Percentiles rank a stretch among this genome's conserved stretches.
Conservation (phyloP, 352 stramenopile genomes). For the Peronospora farinosa region DNA sequence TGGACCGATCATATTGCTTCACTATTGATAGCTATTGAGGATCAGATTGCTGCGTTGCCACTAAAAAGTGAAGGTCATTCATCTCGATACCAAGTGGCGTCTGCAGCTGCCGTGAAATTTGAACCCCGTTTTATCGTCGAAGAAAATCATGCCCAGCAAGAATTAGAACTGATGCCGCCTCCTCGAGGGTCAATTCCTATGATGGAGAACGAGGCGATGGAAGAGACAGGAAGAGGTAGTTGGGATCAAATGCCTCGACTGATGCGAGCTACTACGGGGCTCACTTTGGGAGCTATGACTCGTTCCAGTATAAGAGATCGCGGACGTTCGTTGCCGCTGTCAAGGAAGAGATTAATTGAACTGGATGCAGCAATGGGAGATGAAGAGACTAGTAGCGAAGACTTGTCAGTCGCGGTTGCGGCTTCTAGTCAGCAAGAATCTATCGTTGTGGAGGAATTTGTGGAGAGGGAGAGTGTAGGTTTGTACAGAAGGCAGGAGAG, state of each 20-base stretch:
- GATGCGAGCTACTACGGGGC: constrained; percentile 25
- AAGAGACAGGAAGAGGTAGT: constrained; percentile 17
- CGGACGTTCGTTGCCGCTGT: constrained; percentile 21
- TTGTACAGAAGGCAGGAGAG: constrained; percentile 24
- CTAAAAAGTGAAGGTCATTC: constrained; percentile 17
- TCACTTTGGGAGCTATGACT: constrained; percentile 26
- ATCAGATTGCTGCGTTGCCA: constrained; percentile 28
- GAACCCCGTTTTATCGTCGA: constrained; percentile 24
- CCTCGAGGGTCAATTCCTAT: constrained; percentile 26
- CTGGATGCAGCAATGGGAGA: constrained; percentile 9
- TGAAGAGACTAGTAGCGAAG: neutral
- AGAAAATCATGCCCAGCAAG: constrained; percentile 7
- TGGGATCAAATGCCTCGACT: constrained; percentile 32
- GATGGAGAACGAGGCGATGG: constrained; percentile 29
- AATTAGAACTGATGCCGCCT: constrained; percentile 4
- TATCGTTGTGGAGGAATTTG: constrained; percentile 2
- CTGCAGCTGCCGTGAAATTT: constrained; percentile 12
- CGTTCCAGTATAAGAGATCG: constrained; percentile 19
- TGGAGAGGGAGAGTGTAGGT: constrained; percentile 8
- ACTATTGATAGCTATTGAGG: constrained; percentile 28
- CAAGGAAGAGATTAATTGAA: constrained; percentile 18
- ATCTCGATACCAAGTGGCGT: constrained; percentile 6
- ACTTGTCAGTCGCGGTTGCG: constrained; percentile 13
- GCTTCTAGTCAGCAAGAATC: constrained; percentile 15
- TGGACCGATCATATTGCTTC: constrained; percentile 23